Evolutionary conservation across 306 rosid genomes (phyloP).

Genomic region (Fagus crenata): DNA sequence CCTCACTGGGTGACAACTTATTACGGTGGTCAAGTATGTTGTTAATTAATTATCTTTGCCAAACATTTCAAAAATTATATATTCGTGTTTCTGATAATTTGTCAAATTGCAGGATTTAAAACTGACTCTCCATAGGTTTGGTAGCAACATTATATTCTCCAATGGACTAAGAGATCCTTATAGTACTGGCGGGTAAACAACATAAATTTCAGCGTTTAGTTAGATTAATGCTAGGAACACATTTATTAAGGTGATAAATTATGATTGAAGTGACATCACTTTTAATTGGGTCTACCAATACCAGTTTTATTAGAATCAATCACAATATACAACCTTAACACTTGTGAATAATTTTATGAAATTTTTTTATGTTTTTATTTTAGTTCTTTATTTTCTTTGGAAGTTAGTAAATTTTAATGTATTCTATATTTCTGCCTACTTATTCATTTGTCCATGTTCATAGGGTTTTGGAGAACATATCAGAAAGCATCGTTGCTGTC

Average conservation of each 20-base stretch:
- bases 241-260: no score
- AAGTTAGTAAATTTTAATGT: neutral
- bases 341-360: no score
- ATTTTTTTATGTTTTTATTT: no score
- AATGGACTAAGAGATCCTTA: constrained; percentile 75
- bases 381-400: neutral
- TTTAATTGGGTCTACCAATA: no score
- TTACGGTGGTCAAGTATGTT: constrained; percentile 66
- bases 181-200: constrained; percentile 65
- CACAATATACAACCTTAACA: no score
- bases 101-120: constrained; percentile 51
- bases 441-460: neutral
- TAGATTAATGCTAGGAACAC: no score
- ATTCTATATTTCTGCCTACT: neutral
- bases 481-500: constrained; percentile 50
- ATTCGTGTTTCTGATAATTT: neutral
- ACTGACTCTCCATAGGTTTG: constrained; percentile 52
- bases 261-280: no score
- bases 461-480: constrained; percentile 68
- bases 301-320: no score
- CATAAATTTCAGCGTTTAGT: neutral
- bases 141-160: constrained; percentile 78
- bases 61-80: neutral
- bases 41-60: neutral
- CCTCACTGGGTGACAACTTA: constrained; percentile 75